Evolutionary conservation across 2,329 filamentous ascomycete species (phyloP), one percentile per base, ranked within the genome.

Genomic region (Fusarium oligoseptatum): DNA sequence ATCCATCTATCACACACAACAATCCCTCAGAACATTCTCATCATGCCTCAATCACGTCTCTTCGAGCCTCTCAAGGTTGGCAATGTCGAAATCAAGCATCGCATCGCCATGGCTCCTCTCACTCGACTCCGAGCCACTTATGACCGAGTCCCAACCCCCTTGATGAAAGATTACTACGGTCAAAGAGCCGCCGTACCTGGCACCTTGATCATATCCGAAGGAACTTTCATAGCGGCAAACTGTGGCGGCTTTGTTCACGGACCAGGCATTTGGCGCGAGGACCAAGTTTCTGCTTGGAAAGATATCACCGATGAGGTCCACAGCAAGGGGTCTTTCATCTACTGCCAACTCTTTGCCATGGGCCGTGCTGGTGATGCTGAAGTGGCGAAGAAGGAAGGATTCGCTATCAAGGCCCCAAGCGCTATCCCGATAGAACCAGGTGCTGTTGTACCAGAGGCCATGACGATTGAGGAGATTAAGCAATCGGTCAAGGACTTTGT

Each of bases 391-490:
- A 74, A 76, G 17, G 81, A 83, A 48, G 81, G 79, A 0, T 64
- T 81, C 9, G 52, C 66, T 1, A 74, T 83, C 15, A 37, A 79
- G 1, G 78, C 69, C 0, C 77, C 82, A 0, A 82, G 81, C 14
- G 74, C 77, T 0, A 75, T 82, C 11, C 71, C 82, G 0, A 82
- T 87, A 0, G 83, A 87, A 45, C 86, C 87, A 0, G 85, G 90
- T 4, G 81, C 83, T 0, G 81, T 83, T 0, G 86, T 88, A 0
- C 92, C 92, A 1, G 89, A 88, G 62, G 89, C 87, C 5, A 89
- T 95, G 88, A 92, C 89, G 0, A 82, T 88, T 14, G 82, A 87
- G 0, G 92, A 95, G 29, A 95, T 95, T 61, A 83, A 90, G 57
- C 81, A 86, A 1, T 85, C 91, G 70, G 91, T 92, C 72, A 78